A percentile compares a stretch with the other conserved stretches of the same genome.
These are phyloP conservation scores for Ophiosphaerella narmari DNA, from an alignment of 2,329 filamentous ascomycete species.

Conservation along the genomic window DNA sequence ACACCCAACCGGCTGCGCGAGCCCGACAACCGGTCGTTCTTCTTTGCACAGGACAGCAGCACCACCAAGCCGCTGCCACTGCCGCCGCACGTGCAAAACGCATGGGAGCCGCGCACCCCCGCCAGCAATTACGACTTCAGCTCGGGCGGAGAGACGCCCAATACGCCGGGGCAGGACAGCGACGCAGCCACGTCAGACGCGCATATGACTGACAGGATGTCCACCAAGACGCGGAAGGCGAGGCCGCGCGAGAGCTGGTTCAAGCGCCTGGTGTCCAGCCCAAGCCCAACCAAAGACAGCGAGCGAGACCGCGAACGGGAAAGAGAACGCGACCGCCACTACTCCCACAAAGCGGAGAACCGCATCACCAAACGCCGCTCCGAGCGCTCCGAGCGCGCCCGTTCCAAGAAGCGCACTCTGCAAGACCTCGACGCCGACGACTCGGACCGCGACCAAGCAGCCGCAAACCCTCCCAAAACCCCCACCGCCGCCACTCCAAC, in stretches of 20 bases:
- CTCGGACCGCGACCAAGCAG: conserved; percentile 25
- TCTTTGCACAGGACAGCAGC: conserved; percentile 47
- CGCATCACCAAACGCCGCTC: conserved; percentile 42
- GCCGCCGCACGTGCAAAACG: conserved; percentile 36
- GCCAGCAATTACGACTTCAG: conserved; percentile 49
- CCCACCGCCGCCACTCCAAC: too few relatives aligned
- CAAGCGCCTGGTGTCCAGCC: conserved; percentile 30
- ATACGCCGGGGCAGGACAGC: conserved; percentile 51
- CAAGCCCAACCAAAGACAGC: conserved; percentile 47
- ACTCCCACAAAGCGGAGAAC: conserved; percentile 46
- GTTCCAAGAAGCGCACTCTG: conserved; percentile 31
- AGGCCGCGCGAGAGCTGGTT: conserved; percentile 38
- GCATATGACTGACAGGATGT: conserved; percentile 35
- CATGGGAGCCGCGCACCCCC: conserved; percentile 42
- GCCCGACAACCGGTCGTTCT: conserved; percentile 55
- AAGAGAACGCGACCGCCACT: conserved; percentile 37
- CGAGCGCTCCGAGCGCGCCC: conserved; percentile 18
- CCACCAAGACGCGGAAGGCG: conserved; percentile 40
- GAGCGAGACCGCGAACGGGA: conserved; percentile 30
- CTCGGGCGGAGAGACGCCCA: conserved; percentile 56
- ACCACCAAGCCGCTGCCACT: conserved; percentile 46
- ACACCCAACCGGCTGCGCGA: conserved; percentile 51
- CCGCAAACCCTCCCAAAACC: too few relatives aligned
- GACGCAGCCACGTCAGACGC: conserved; percentile 50
- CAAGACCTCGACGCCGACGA: conserved; percentile 29